These are phyloP conservation scores for Cladosporium sp. DNA, from an alignment of 2,329 filamentous ascomycete species.

Conservation along the genomic window DNA sequence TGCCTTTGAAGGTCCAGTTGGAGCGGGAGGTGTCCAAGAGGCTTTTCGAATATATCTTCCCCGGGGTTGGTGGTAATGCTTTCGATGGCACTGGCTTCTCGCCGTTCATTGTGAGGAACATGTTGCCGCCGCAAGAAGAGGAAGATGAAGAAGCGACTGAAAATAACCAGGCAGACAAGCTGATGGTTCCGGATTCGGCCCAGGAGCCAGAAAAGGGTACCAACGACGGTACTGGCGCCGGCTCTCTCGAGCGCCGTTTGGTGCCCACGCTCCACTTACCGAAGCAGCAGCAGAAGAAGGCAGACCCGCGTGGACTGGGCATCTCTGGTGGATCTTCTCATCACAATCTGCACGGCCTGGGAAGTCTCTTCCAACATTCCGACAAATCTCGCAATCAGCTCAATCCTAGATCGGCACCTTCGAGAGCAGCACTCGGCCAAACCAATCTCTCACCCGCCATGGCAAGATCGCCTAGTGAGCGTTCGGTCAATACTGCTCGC, in stretches of 20 bases:
- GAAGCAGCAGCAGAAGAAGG: constrained; percentile 29
- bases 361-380: constrained; percentile 38
- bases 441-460: constrained; percentile 22
- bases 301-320: constrained; percentile 30
- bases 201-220: background rate
- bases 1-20: constrained; percentile 89
- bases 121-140: constrained; percentile 43
- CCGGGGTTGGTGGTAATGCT: constrained; percentile 60
- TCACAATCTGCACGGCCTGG: constrained; percentile 36
- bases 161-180: background rate
- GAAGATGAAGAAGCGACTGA: constrained; percentile 40
- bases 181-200: no score
- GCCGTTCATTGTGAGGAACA: constrained; percentile 56
- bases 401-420: constrained; percentile 18
- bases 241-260: constrained; percentile 75
- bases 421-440: constrained; percentile 23
- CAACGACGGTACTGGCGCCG: constrained; percentile 56
- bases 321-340: constrained; percentile 21
- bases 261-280: constrained; percentile 69
- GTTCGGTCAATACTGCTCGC: constrained; percentile 26
- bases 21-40: constrained; percentile 90
- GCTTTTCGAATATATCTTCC: constrained; percentile 97
- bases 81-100: constrained; percentile 54
- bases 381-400: constrained; percentile 26
- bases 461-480: constrained; percentile 29